These are phyloP conservation scores for Amanita polypyramis DNA, from an alignment of 768 basidiomycete genomes.

Conservation along the genomic window DNA sequence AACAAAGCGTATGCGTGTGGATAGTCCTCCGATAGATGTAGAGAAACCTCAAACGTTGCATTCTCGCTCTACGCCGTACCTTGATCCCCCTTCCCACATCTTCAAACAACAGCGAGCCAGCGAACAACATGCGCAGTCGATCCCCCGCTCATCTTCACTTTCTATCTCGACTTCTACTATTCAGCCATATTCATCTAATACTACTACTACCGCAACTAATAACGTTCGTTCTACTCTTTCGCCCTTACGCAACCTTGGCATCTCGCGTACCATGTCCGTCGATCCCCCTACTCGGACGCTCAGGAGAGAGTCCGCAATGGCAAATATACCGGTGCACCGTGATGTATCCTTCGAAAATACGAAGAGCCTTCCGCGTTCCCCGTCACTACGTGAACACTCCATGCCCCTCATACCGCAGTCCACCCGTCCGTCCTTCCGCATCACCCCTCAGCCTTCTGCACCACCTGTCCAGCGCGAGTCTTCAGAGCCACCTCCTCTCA, in stretches of 20 bases:
- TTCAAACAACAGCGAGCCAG: slow-evolving; percentile 22
- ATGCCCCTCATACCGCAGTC: slow-evolving; percentile 32
- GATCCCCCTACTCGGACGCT: slow-evolving; percentile 42
- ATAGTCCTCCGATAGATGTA: slow-evolving; percentile 34
- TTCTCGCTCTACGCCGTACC: slow-evolving; percentile 24
- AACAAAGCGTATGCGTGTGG: slow-evolving; percentile 43
- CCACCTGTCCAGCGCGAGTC: slow-evolving; percentile 27
- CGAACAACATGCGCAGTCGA: slow-evolving; percentile 11
- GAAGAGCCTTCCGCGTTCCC: slow-evolving; percentile 22
- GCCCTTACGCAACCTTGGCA: slow-evolving; percentile 27
- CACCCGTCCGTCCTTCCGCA: slow-evolving; percentile 41
- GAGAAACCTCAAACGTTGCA: slow-evolving; percentile 14
- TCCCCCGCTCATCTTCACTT: slow-evolving; percentile 19
- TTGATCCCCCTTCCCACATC: slow-evolving; percentile 42
- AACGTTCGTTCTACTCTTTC: slow-evolving; percentile 28
- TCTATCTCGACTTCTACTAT: slow-evolving; percentile 14
- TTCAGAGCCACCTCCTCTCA: slow-evolving; percentile 64
- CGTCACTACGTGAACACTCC: slow-evolving; percentile 30
- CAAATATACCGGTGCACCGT: slow-evolving; percentile 17
- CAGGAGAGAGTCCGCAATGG: slow-evolving; percentile 5
- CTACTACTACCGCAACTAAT: slow-evolving; percentile 1
- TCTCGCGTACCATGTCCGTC: slow-evolving; percentile 61
- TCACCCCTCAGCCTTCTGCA: slow-evolving; percentile 54
- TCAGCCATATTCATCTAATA: slow-evolving; percentile 15
- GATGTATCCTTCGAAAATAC: slow-evolving; percentile 30